These are phyloP conservation scores for Metarhizium brunneum DNA, from an alignment of 2,329 filamentous ascomycete species.

Conservation along the genomic window DNA sequence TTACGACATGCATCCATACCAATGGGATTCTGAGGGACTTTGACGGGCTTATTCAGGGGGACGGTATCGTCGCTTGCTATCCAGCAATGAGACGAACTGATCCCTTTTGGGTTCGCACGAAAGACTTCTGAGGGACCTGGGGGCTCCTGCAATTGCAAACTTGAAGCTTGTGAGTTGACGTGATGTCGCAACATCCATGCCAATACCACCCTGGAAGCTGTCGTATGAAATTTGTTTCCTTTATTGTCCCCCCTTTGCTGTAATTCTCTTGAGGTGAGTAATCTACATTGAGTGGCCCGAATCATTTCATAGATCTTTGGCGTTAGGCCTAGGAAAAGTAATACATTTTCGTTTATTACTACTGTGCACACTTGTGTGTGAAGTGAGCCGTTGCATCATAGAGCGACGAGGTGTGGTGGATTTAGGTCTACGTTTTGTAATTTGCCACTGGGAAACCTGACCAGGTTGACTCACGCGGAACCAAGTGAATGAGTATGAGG, in stretches of 20 bases:
- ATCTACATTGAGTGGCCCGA: conserved; percentile 1
- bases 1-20: conserved; percentile 16
- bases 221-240: conserved; percentile 4
- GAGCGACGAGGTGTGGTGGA: too few species aligned
- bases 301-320: conserved; percentile 1
- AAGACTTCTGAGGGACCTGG: conserved; percentile 23
- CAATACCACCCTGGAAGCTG: not conserved
- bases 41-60: conserved; percentile 16
- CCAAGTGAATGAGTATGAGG: not conserved
- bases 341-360: not conserved
- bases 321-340: conserved; percentile 6
- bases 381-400: too few species aligned
- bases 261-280: conserved; percentile 4
- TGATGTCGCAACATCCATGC: conserved; percentile 2
- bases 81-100: not conserved
- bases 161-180: conserved; percentile 13
- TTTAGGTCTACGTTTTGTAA: too few species aligned
- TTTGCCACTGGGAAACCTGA: too few species aligned
- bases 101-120: conserved; percentile 3
- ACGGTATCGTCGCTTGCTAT: not conserved
- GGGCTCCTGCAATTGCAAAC: conserved; percentile 17
- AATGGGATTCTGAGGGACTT: conserved; percentile 32
- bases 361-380: not conserved
- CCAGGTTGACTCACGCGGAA: too few species aligned
- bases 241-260: conserved; percentile 2